Conservation (phyloP, 2,329 filamentous ascomycete genomes). For the Alternaria rosae region DNA sequence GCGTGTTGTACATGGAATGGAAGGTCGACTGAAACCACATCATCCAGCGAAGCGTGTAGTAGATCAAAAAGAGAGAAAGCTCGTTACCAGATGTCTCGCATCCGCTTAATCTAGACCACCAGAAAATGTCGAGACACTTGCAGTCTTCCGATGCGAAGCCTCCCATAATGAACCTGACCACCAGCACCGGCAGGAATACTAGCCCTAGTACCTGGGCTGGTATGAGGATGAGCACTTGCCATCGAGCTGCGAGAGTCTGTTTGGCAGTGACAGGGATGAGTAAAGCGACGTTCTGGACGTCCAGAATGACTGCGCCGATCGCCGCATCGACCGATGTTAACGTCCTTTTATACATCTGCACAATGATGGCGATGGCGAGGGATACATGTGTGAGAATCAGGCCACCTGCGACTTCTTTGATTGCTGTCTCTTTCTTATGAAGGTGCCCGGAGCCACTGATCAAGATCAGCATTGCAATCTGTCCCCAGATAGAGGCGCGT, state of each 20-base stretch:
- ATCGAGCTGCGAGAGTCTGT: background rate
- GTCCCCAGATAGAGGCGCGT: background rate
- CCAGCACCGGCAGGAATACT: background rate
- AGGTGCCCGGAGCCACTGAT: background rate
- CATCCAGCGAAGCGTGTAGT: background rate
- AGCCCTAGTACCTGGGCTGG: background rate
- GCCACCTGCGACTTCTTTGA: background rate
- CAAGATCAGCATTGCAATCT: background rate
- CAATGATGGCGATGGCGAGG: background rate
- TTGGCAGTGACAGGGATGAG: background rate
- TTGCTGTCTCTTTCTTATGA: background rate
- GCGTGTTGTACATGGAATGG: background rate
- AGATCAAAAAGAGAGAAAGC: background rate
- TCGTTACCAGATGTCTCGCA: background rate
- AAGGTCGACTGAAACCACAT: background rate
- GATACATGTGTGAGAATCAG: background rate
- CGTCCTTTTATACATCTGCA: background rate
- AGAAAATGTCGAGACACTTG: background rate
- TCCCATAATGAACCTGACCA: background rate
- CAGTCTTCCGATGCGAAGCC: background rate
- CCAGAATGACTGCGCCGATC: background rate
- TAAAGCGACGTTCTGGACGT: background rate
- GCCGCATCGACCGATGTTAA: background rate
- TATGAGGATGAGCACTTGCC: background rate
- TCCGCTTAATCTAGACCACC: background rate